Base-by-base conservation (phyloP, 2,329 filamentous ascomycete species). In the Thelonectria blattea region DNA sequence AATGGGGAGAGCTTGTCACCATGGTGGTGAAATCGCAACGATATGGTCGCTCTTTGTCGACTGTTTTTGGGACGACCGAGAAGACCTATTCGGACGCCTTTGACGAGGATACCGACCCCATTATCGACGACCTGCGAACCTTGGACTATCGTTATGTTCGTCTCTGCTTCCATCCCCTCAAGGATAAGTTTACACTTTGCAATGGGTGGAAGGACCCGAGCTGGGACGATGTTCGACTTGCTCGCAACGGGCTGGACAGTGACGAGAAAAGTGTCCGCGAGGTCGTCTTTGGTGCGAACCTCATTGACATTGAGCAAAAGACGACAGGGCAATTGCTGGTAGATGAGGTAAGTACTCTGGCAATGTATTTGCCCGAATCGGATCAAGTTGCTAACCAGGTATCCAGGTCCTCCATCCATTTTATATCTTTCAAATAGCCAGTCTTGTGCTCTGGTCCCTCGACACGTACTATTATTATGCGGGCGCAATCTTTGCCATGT, bases 391-490 rank as follows among this genome's bases (percentile, higher is more conserved):
- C 60, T 63, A 14, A 62, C 20, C 22, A 24, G 22, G 22, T 9
- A 24, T 43, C 9, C 47, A 92, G 86, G 93, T 92, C 18, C 93
- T 99, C 71, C 95, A 99, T 73, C 96, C 95, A 0, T 99, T 99
- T 75, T 99, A 99, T 74, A 90, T 99, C 57, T 99, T 99, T 73
- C 95, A 99, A 77, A 89, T 98, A 70, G 94, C 93, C 49, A 98
- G 95, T 80, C 81, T 99, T 66, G 78, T 96, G 42, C 85, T 99
- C 3, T 99, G 95, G 95, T 97, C 94, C 10, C 74, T 97, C 67
- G 95, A 99, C 72, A 85, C 96, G 70, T 99, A 99, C 75, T 99
- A 97, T 74, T 99, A 98, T 79, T 99, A 99, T 76, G 95, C 95
- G 5, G 84, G 88, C 15, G 96, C 93, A 74, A 99, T 99, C 69